Percentiles rank a stretch among this genome's conserved stretches.
phyloP scores from a whole-genome alignment of 768 basidiomycete species.

The Kockovaella imperatae region DNA sequence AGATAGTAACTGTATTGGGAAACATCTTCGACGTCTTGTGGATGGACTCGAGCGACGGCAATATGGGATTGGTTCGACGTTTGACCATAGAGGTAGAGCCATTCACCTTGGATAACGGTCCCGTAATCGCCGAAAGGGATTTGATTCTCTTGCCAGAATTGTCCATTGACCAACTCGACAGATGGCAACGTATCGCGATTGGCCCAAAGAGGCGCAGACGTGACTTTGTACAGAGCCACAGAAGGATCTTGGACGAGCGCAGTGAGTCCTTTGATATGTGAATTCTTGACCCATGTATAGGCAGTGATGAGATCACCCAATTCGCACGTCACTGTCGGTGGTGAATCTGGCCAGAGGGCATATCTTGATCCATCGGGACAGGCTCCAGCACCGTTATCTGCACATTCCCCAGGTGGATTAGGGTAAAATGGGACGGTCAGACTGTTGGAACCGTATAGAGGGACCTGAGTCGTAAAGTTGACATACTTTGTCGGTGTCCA shows the following conservation, averaged over 20 bases:
- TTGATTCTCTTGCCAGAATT: not conserved
- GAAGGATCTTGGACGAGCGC: not conserved
- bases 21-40: not conserved
- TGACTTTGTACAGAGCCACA: conserved; percentile 2
- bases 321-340: not conserved
- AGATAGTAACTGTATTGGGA: conserved; percentile 4
- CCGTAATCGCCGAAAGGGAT: conserved; percentile 7
- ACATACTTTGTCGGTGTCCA: too few relatives aligned
- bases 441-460: too few relatives aligned
- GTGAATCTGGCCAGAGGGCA: conserved; percentile 1
- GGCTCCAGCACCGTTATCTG: too few relatives aligned
- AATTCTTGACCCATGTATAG: conserved; percentile 6
- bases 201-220: not conserved
- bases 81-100: conserved; percentile 1
- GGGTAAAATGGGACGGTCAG: too few relatives aligned
- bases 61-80: not conserved
- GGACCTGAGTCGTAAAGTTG: too few relatives aligned
- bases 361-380: too few relatives aligned
- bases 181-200: conserved; percentile 1
- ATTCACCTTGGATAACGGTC: not conserved
- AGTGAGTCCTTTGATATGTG: conserved; percentile 4
- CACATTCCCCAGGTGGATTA: too few relatives aligned
- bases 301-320: not conserved
- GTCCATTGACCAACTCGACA: not conserved
- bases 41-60: conserved; percentile 3